phyloP scores from a whole-genome alignment of 345 rosid species.

The Murraya koenigii region DNA sequence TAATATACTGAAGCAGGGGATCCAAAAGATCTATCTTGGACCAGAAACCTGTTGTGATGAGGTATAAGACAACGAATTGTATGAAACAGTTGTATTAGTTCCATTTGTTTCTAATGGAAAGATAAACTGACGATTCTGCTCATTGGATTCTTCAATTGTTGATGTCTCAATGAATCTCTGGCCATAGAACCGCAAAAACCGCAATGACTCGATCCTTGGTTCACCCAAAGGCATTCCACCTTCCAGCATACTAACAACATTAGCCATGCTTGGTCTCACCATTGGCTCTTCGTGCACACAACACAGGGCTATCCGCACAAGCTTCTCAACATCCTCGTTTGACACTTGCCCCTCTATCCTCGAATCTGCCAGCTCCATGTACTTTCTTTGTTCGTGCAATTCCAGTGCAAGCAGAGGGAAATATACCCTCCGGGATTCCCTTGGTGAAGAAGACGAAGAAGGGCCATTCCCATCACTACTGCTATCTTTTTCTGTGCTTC shows the following conservation, averaged over 20 bases:
- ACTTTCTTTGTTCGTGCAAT: conserved; percentile 19
- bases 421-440: neutral
- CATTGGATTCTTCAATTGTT: neutral
- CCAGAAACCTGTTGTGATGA: conserved; percentile 18
- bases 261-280: conserved; percentile 15
- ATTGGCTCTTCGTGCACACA: conserved; percentile 14
- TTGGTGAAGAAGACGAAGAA: neutral
- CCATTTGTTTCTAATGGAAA: neutral
- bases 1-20: neutral
- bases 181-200: conserved; percentile 19
- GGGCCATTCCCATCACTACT: neutral
- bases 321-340: conserved; percentile 11
- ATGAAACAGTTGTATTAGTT: neutral
- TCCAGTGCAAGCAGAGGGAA: conserved; percentile 18
- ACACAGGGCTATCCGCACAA: conserved; percentile 15
- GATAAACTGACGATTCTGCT: neutral
- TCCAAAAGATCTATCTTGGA: neutral
- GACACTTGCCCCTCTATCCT: conserved; percentile 1
- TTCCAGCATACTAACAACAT: conserved; percentile 18
- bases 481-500: neutral
- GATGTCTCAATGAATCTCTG: conserved; percentile 15
- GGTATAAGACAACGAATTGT: neutral
- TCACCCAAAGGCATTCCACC: conserved; percentile 13
- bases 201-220: conserved; percentile 13
- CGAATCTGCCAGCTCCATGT: conserved; percentile 15